A percentile compares a stretch with the other conserved stretches of the same genome.
These are phyloP conservation scores for Aspergillus luchuensis DNA, from an alignment of 2,329 filamentous ascomycete genomes.

Conservation along the genomic window DNA sequence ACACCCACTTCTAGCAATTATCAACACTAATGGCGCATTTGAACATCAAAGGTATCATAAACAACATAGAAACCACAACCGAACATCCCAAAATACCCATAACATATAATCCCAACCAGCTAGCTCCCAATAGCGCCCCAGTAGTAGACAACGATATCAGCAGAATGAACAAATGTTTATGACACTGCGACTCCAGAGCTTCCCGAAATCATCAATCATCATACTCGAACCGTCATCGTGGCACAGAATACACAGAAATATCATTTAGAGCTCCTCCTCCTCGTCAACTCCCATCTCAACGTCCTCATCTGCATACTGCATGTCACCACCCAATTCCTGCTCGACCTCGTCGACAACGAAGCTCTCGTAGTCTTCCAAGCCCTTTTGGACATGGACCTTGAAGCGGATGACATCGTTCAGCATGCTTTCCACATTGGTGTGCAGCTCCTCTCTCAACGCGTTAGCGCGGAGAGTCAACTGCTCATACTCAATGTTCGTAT, in stretches of 20 bases:
- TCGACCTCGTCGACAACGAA: conserved; percentile 95
- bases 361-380: conserved; percentile 87
- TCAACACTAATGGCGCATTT: not conserved
- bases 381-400: conserved; percentile 95
- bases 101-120: not conserved
- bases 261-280: conserved; percentile 12
- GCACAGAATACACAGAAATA: not conserved
- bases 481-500: conserved; percentile 93
- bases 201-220: conserved; percentile 10
- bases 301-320: conserved; percentile 40
- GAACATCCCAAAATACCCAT: not conserved
- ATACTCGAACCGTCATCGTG: not conserved
- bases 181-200: not conserved
- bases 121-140: conserved; percentile 11
- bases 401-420: conserved; percentile 97
- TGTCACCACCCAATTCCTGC: conserved; percentile 71
- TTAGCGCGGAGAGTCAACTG: conserved; percentile 84
- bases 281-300: conserved; percentile 9
- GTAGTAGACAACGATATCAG: conserved; percentile 1
- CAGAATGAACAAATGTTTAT: not conserved
- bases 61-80: not conserved
- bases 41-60: conserved; percentile 4
- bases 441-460: conserved; percentile 89
- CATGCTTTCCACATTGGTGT: conserved; percentile 94
- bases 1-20: not conserved